Conservation (phyloP, 768 basidiomycete genomes). For the Suillus spraguei region DNA sequence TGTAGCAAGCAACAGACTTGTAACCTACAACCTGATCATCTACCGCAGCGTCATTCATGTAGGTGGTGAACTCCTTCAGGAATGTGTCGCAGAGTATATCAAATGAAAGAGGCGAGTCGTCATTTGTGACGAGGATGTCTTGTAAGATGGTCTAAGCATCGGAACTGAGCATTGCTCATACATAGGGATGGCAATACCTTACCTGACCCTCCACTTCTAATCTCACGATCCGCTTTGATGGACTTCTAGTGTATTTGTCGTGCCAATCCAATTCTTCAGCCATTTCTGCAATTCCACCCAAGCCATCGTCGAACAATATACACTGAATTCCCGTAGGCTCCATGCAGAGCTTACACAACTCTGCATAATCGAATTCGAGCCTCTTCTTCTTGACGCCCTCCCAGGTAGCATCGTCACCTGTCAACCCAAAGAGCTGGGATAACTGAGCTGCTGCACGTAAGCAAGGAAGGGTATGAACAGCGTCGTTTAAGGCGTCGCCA, state of each 20-base stretch:
- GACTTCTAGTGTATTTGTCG: conserved; percentile 53
- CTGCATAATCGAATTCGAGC: conserved; percentile 46
- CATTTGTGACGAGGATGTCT: conserved; percentile 26
- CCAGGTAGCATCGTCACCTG: conserved; percentile 47
- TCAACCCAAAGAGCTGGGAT: conserved; percentile 48
- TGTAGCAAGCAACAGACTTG: conserved; percentile 79
- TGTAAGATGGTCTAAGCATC: conserved; percentile 17
- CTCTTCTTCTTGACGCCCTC: conserved; percentile 56
- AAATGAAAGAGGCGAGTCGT: conserved; percentile 9
- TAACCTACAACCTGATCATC: conserved; percentile 62
- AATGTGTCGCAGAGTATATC: conserved; percentile 31
- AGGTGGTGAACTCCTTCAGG: conserved; percentile 34
- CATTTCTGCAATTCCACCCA: conserved; percentile 49
- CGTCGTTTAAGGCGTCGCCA: conserved; percentile 54
- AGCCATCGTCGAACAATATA: conserved; percentile 74
- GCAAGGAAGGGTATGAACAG: conserved; percentile 58
- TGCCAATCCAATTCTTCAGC: conserved; percentile 63
- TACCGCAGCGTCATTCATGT: conserved; percentile 39
- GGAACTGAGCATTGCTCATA: conserved; percentile 6
- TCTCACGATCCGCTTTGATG: conserved; percentile 64
- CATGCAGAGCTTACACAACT: conserved; percentile 61
- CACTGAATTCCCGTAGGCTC: conserved; percentile 60
- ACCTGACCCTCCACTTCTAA: conserved; percentile 78
- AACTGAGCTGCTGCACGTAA: conserved; percentile 61
- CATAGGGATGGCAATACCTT: conserved; percentile 11